These are phyloP conservation scores for Penicillium coffeae DNA, from an alignment of 495 filamentous ascomycete genomes.

Conservation along the genomic window DNA sequence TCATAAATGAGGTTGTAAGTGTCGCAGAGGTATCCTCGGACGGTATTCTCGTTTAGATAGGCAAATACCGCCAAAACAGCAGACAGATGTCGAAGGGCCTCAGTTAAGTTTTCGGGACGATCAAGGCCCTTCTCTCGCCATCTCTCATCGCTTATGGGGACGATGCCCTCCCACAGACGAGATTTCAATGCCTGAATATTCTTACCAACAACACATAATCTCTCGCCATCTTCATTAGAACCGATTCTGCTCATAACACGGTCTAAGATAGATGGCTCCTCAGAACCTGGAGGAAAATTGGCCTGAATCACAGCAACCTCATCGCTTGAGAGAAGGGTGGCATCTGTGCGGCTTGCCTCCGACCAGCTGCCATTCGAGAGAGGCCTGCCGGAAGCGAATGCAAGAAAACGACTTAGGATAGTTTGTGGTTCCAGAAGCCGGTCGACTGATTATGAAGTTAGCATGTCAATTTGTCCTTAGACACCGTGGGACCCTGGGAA, in stretches of 20 bases:
- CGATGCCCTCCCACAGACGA: conserved; percentile 31
- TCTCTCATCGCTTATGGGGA: conserved; percentile 28
- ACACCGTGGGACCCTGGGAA: not conserved
- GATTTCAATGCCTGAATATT: conserved; percentile 26
- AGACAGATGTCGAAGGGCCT: conserved; percentile 24
- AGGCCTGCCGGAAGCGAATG: not conserved
- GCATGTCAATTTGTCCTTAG: not conserved
- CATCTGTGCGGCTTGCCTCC: not conserved
- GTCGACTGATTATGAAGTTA: not conserved
- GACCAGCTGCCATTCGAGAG: not conserved
- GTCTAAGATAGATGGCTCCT: conserved; percentile 2
- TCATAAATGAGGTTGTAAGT: conserved; percentile 29
- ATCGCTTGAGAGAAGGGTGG: not conserved
- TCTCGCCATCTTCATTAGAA: conserved; percentile 7
- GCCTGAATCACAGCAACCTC: not conserved
- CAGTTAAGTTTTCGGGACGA: conserved; percentile 22
- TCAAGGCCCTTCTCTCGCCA: conserved; percentile 32
- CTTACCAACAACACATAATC: conserved; percentile 23
- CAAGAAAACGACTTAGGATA: not conserved
- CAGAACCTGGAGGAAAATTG: conserved; percentile 6
- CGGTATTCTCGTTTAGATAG: conserved; percentile 20
- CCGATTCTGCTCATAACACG: conserved; percentile 16
- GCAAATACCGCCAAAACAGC: conserved; percentile 30
- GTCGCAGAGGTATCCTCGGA: conserved; percentile 20
- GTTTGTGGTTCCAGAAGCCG: not conserved